Evolutionary conservation across 1,284 basidiomycete genomes (phyloP), one percentile per base, ranked within the genome.

Genomic region (Athelia sp.): DNA sequence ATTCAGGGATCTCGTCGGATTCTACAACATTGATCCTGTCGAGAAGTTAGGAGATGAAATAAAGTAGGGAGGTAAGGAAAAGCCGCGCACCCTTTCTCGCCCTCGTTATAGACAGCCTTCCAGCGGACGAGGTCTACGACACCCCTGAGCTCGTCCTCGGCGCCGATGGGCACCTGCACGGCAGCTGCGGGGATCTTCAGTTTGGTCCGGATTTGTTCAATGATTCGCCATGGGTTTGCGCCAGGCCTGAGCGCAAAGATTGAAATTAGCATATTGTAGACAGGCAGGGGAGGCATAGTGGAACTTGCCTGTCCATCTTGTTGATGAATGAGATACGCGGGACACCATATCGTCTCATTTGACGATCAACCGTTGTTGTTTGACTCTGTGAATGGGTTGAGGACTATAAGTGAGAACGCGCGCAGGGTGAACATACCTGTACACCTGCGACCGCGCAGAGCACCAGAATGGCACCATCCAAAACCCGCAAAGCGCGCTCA

Each of bases 361-460:
- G 97, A 56, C 97, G 78, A 71, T 99, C 97, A 46, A 99, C 97
- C 9, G 97, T 99, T 46, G 96, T 99, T 1, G 97, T 99, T 81
- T 99, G 97, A 70, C 90, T 91, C 83, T 93, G 67, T 44, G 36
- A 26, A 23, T 29, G 13, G 4, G 26, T 6, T 29, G 26, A 29
- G 26, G 13, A 29, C 6, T 29, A 6, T 4, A 29, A 6, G 4
- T 13, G 13, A 13, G 26, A 29, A 29, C 4, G 26, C 13, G 26
- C 13, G 26, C 13, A n/a, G n/a, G 26, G 35, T 9, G 21, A 15
- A 63, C 77, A 29, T 52, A 86, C 88, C 74, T 94, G 93, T 18
- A 99, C 97, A 58, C 97, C 97, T 49, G 92, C 88, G 43, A 98
- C 96, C 21, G 97, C 94, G 73, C 97, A 99, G 32, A 99, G 76